These are phyloP conservation scores for Penicillium griseofulvum DNA, from an alignment of 2,329 filamentous ascomycete species.

Conservation along the genomic window DNA sequence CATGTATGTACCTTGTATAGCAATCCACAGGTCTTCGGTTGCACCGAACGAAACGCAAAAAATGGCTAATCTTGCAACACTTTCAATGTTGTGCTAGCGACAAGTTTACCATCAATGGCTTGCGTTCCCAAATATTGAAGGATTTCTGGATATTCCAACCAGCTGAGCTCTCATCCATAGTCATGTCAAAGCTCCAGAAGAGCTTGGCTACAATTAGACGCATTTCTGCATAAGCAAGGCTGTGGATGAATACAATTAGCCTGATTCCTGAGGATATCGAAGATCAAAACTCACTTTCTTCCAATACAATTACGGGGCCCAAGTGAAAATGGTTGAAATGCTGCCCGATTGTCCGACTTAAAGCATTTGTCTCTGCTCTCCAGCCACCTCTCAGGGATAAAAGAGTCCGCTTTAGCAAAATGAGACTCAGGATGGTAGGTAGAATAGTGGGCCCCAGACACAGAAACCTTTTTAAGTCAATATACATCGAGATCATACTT, in stretches of 20 bases:
- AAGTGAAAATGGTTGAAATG: slow-evolving; percentile 24
- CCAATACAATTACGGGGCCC: slow-evolving; percentile 30
- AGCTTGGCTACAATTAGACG: slow-evolving; percentile 23
- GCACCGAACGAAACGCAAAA: background rate
- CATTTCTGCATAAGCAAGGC: slow-evolving; percentile 36
- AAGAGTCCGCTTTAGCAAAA: slow-evolving; percentile 28
- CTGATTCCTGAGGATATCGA: slow-evolving; percentile 9
- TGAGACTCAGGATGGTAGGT: slow-evolving; percentile 16
- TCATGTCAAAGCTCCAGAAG: slow-evolving; percentile 20
- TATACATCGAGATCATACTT: background rate
- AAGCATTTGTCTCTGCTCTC: slow-evolving; percentile 17
- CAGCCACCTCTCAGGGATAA: slow-evolving; percentile 31
- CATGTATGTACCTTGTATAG: background rate
- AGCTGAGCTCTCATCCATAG: slow-evolving; percentile 2
- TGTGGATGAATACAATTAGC: slow-evolving; percentile 3
- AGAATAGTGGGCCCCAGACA: slow-evolving; percentile 13
- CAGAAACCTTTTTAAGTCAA: slow-evolving; percentile 4
- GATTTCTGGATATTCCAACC: slow-evolving; percentile 23
- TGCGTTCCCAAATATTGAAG: slow-evolving; percentile 24
- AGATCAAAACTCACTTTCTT: slow-evolving; percentile 20
- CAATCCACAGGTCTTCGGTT: background rate
- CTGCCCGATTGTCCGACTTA: slow-evolving; percentile 14
- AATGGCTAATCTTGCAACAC: background rate
- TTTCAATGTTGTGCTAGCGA: slow-evolving; percentile 6
- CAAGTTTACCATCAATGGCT: slow-evolving; percentile 19